phyloP scores from a whole-genome alignment of 2,329 filamentous ascomycete genomes.

The Talaromyces pinophilus region DNA sequence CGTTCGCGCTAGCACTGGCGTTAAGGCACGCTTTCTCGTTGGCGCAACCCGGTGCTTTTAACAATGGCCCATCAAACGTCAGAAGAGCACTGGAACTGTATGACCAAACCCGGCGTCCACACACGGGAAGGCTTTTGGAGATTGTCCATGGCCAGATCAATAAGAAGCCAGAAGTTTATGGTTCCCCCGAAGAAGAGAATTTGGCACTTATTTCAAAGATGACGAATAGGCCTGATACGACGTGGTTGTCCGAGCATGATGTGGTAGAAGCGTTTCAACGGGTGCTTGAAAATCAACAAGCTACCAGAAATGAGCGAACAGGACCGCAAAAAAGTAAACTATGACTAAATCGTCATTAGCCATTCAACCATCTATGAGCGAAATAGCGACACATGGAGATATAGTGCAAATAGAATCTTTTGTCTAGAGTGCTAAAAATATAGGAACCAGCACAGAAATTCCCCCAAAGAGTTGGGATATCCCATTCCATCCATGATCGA shows the following conservation, averaged over 20 bases:
- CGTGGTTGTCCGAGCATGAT: slow-evolving; percentile 53
- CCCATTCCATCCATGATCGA: slow-evolving; percentile 19
- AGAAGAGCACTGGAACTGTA: slow-evolving; percentile 42
- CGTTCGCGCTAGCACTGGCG: slow-evolving; percentile 46
- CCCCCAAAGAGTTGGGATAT: slow-evolving; percentile 12
- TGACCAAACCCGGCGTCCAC: slow-evolving; percentile 49
- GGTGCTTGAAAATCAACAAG: neutral
- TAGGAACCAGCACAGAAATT: neutral
- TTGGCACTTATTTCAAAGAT: slow-evolving; percentile 41
- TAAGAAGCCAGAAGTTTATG: slow-evolving; percentile 17
- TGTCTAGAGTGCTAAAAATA: neutral
- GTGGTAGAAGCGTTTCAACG: slow-evolving; percentile 42
- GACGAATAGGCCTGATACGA: slow-evolving; percentile 39
- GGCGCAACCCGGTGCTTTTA: neutral
- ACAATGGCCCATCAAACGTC: slow-evolving; percentile 26
- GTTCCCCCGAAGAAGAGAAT: slow-evolving; percentile 37
- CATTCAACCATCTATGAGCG: neutral
- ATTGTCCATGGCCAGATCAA: slow-evolving; percentile 38
- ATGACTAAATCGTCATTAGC: neutral
- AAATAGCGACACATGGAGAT: neutral
- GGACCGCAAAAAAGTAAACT: neutral
- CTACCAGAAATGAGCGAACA: neutral
- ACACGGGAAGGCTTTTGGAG: slow-evolving; percentile 42
- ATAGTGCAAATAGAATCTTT: neutral
- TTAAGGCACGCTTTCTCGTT: slow-evolving; percentile 41